Conservation (phyloP, 352 stramenopile species). For the Pythium volutum region DNA sequence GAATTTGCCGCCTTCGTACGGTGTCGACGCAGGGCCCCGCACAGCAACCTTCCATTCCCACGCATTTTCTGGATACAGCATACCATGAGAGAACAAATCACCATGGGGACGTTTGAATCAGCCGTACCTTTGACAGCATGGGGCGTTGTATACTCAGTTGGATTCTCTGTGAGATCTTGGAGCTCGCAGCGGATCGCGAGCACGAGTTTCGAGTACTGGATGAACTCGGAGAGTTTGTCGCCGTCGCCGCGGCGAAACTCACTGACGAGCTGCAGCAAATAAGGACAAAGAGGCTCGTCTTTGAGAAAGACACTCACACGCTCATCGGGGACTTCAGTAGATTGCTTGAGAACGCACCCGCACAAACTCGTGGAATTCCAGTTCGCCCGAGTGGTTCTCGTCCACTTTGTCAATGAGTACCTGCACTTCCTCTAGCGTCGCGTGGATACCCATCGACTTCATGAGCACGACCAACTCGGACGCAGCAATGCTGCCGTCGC, state of each 20-base stretch:
- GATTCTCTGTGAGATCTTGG: slow-evolving; percentile 29
- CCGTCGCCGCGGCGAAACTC: slow-evolving; percentile 54
- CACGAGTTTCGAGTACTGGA: slow-evolving; percentile 63
- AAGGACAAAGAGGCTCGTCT: background rate
- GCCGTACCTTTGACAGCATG: slow-evolving; percentile 43
- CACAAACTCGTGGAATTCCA: slow-evolving; percentile 71
- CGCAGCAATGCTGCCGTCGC: slow-evolving; percentile 57
- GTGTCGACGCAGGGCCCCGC: slow-evolving; percentile 31
- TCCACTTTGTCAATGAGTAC: slow-evolving; percentile 68
- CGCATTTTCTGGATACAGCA: slow-evolving; percentile 27
- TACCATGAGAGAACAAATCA: no score
- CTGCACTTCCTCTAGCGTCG: slow-evolving; percentile 50
- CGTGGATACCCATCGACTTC: slow-evolving; percentile 58
- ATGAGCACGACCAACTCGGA: slow-evolving; percentile 54
- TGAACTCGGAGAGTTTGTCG: slow-evolving; percentile 56
- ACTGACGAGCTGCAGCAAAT: slow-evolving; percentile 45
- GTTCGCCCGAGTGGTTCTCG: slow-evolving; percentile 61
- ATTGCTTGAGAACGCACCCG: slow-evolving; percentile 28
- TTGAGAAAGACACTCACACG: no score
- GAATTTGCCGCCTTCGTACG: slow-evolving; percentile 49
- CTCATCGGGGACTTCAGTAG: no score
- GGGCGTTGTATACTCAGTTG: slow-evolving; percentile 27
- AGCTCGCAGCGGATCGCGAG: slow-evolving; percentile 52
- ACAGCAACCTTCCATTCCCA: slow-evolving; percentile 50
- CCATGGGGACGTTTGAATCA: background rate